Conservation (phyloP, 2,329 filamentous ascomycete genomes). For the Cryphonectria japonica region DNA sequence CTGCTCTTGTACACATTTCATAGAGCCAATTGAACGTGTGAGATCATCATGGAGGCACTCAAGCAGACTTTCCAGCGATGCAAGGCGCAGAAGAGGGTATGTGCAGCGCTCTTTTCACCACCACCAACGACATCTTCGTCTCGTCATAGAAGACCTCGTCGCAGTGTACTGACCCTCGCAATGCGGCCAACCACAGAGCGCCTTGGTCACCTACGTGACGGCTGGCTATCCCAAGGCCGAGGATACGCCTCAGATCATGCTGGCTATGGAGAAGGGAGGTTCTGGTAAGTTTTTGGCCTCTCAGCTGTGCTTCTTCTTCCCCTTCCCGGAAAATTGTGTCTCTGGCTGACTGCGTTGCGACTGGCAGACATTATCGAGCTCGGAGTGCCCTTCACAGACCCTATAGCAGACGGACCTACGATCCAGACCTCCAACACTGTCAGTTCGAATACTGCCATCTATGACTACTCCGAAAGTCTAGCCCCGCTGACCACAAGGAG, state of each 20-base stretch:
- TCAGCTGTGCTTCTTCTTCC: neutral
- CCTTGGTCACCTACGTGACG: constrained; percentile 94
- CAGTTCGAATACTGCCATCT: constrained; percentile 41
- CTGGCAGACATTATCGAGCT: constrained; percentile 86
- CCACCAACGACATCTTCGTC: neutral
- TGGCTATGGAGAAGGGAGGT: constrained; percentile 91
- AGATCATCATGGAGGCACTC: constrained; percentile 56
- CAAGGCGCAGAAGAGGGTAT: constrained; percentile 62
- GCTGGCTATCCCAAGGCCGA: constrained; percentile 86
- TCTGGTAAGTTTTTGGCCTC: constrained; percentile 63
- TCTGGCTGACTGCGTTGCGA: constrained; percentile 16
- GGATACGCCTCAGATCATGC: constrained; percentile 79
- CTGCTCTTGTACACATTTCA: neutral
- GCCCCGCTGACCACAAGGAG: constrained; percentile 19
- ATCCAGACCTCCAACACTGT: constrained; percentile 94
- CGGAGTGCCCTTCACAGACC: constrained; percentile 95
- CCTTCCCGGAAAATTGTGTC: neutral
- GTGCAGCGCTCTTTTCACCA: constrained; percentile 34
- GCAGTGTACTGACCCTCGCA: neutral
- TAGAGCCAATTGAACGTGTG: constrained; percentile 22
- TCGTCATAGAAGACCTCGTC: constrained; percentile 16
- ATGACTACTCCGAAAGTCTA: neutral
- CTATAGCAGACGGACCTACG: constrained; percentile 95
- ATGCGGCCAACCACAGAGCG: constrained; percentile 58
- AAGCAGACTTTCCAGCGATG: constrained; percentile 63